These are phyloP conservation scores for Macrophomina phaseolina DNA, from an alignment of 2,329 filamentous ascomycete genomes.

Conservation along the genomic window DNA sequence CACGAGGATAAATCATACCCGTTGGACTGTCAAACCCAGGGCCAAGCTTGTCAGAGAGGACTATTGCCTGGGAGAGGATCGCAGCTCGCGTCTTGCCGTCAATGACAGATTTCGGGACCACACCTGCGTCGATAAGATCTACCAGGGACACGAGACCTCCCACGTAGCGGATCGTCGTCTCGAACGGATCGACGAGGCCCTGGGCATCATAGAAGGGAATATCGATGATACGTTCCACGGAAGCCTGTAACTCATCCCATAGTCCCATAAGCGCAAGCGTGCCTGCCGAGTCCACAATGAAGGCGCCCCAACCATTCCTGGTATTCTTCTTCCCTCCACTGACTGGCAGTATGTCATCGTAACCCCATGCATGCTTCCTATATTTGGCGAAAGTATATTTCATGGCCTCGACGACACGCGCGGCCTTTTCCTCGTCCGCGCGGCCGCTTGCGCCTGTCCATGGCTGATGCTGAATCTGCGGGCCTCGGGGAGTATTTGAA, in stretches of 20 bases:
- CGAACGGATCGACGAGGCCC: conserved; percentile 48
- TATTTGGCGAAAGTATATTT: conserved; percentile 49
- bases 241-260: conserved; percentile 49
- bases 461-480: conserved; percentile 40
- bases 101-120: conserved; percentile 44
- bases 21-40: conserved; percentile 49
- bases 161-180: conserved; percentile 50
- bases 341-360: conserved; percentile 48
- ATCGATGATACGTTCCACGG: conserved; percentile 45
- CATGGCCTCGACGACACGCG: conserved; percentile 46
- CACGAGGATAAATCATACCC: conserved; percentile 53
- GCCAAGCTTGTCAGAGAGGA: conserved; percentile 44
- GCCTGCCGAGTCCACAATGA: conserved; percentile 49
- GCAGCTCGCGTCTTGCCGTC: conserved; percentile 38
- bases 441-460: conserved; percentile 43
- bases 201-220: conserved; percentile 45
- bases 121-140: conserved; percentile 49
- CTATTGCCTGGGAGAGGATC: conserved; percentile 46
- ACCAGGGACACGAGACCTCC: conserved; percentile 48
- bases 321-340: conserved; percentile 42
- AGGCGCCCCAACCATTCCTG: conserved; percentile 51
- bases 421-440: conserved; percentile 42
- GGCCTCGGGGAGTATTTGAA: conserved; percentile 29
- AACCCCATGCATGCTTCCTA: conserved; percentile 47
- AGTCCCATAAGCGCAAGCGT: conserved; percentile 50